phyloP scores from a whole-genome alignment of 805 yeast species.

The Candida bentonensis region DNA sequence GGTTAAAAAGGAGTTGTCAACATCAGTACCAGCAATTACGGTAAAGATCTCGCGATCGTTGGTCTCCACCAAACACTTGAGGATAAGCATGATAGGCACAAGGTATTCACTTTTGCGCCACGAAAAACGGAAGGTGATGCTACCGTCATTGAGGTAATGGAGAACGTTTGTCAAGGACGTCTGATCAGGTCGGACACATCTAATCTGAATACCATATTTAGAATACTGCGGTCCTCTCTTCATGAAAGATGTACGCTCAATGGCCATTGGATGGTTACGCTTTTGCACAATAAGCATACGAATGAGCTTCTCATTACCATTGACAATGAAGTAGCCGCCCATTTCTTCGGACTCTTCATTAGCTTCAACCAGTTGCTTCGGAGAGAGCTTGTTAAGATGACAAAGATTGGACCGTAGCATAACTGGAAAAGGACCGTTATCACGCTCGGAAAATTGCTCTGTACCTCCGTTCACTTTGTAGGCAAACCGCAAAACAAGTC shows the following conservation, averaged over 20 bases:
- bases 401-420: constrained; percentile 89
- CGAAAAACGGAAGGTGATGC: constrained; percentile 88
- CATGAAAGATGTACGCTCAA: constrained; percentile 84
- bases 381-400: constrained; percentile 73
- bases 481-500: constrained; percentile 59
- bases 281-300: constrained; percentile 97
- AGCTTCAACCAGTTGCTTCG: constrained; percentile 58
- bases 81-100: constrained; percentile 83
- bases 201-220: constrained; percentile 81
- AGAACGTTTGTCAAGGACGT: constrained; percentile 96
- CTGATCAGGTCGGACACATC: constrained; percentile 93
- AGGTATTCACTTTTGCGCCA: constrained; percentile 95
- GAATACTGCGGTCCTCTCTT: constrained; percentile 90
- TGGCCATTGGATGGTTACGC: constrained; percentile 96
- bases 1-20: constrained; percentile 79
- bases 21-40: constrained; percentile 85
- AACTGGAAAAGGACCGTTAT: constrained; percentile 80
- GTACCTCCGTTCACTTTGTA: constrained; percentile 88
- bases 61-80: constrained; percentile 81
- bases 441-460: constrained; percentile 65
- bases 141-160: constrained; percentile 91
- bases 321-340: constrained; percentile 92
- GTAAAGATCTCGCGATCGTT: constrained; percentile 93
- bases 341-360: constrained; percentile 91
- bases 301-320: constrained; percentile 91